Base-by-base conservation (phyloP, 192 early-diverging fungal species). In the Mortierella claussenii region DNA sequence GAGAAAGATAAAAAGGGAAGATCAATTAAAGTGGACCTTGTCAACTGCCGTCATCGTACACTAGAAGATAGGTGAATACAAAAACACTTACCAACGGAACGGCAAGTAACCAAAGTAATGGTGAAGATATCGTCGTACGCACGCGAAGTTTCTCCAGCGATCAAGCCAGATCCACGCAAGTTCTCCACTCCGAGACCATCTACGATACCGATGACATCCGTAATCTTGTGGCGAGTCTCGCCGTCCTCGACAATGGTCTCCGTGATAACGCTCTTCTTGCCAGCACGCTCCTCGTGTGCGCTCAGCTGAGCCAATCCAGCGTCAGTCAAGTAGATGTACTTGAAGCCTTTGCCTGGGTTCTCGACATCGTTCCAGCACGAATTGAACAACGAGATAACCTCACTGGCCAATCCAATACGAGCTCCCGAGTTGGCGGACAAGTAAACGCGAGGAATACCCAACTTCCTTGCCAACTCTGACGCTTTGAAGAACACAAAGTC, bases 71-170 rank as follows among this genome's bases (percentile, higher is more conserved):
- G 24, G n/a, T 5, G 52, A 28, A 18, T 30, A 28, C n/a, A 15
- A 18, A 18, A 46, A 54, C 40, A 50, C 61, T 33, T 66, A 85
- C 96, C 97, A 36, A 99, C 97, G 46, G 96, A 97, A 48, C 97
- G 91, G 79, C 96, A 98, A 1, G 97, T 97, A 32, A 99, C 97
- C 50, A 99, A 80, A 5, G 97, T 97, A 18, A 94, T 82, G 4
- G 97, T 99, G 78, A 99, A 99, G 73, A 98, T 98, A 58, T 99
- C 97, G 37, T 96, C 89, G 81, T 99, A 99, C 7, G 97, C 97
- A 55, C 90, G 88, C 36, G 94, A 92, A 15, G 97, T 98, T 49
- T 90, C 96, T 50, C 97, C 96, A 31, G 97, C 97, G 91, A 99
- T 99, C 89, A 96, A 87, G 51, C 95, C 97, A 23, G 92, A 94